A percentile compares a stretch with the other conserved stretches of the same genome.
These are phyloP conservation scores for Candida tropicalis DNA, from an alignment of 1,139 yeast genomes.

Conservation along the genomic window DNA sequence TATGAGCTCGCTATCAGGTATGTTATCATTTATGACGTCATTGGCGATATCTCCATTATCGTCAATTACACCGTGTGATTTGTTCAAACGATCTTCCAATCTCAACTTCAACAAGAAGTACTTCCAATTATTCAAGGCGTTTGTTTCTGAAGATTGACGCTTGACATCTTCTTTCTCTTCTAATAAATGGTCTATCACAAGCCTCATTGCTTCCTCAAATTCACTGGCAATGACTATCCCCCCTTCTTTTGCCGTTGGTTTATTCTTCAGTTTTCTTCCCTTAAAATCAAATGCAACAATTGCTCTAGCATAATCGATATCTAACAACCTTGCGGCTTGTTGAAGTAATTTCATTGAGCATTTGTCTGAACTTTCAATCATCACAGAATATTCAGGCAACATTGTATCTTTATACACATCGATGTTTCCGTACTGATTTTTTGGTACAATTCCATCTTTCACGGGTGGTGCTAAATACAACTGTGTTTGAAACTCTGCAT, in stretches of 20 bases:
- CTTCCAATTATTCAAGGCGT: slow-evolving; percentile 74
- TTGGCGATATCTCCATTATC: slow-evolving; percentile 12
- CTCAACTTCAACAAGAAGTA: slow-evolving; percentile 68
- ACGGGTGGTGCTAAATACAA: slow-evolving; percentile 67
- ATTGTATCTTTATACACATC: slow-evolving; percentile 76
- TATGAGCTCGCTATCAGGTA: too few species aligned
- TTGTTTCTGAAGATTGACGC: slow-evolving; percentile 45
- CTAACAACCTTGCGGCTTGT: slow-evolving; percentile 69
- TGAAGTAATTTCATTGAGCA: slow-evolving; percentile 52
- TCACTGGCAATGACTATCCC: slow-evolving; percentile 77
- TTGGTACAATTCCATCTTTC: slow-evolving; percentile 65
- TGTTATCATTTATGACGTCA: not conserved
- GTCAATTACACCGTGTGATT: slow-evolving; percentile 61
- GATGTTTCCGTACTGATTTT: slow-evolving; percentile 79
- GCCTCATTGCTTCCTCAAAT: slow-evolving; percentile 64
- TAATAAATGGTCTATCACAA: slow-evolving; percentile 55
- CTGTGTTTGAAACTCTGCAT: slow-evolving; percentile 79
- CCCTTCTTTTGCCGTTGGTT: slow-evolving; percentile 64
- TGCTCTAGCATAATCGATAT: slow-evolving; percentile 83
- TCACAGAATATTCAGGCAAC: slow-evolving; percentile 83
- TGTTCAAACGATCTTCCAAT: slow-evolving; percentile 68
- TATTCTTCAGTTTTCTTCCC: slow-evolving; percentile 21
- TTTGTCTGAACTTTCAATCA: slow-evolving; percentile 36
- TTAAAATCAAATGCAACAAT: slow-evolving; percentile 82
- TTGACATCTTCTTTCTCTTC: slow-evolving; percentile 58